phyloP scores from a whole-genome alignment of 2,329 filamentous ascomycete genomes.

The Pseudogymnoascus verrucosus region DNA sequence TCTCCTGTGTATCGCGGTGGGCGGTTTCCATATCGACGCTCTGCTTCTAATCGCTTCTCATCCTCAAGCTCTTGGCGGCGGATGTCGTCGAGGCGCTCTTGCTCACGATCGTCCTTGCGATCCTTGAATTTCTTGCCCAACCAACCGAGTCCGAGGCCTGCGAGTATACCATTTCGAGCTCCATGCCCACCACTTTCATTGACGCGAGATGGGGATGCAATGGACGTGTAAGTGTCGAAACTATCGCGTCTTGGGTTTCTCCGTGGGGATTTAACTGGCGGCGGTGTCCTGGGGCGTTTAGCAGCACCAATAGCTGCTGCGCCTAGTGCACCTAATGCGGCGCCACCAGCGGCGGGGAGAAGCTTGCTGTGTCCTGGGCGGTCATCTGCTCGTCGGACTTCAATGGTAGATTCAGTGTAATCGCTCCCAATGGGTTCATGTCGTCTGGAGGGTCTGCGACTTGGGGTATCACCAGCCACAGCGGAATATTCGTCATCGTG shows the following conservation, averaged over 20 bases:
- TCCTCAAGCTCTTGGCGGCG: constrained; percentile 45
- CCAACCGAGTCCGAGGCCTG: constrained; percentile 59
- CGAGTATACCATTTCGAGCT: constrained; percentile 40
- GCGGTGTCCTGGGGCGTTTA: constrained; percentile 29
- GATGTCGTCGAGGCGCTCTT: constrained; percentile 35
- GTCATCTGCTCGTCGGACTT: constrained; percentile 24
- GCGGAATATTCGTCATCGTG: constrained; percentile 56
- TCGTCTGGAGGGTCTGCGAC: constrained; percentile 36
- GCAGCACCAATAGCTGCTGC: constrained; percentile 41
- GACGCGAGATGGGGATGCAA: constrained; percentile 49
- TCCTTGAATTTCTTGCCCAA: constrained; percentile 58
- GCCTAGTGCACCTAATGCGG: not conserved
- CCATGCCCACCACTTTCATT: constrained; percentile 39
- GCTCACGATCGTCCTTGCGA: constrained; percentile 46
- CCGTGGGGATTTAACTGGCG: constrained; percentile 38
- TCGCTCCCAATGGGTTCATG: constrained; percentile 27
- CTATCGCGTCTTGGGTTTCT: constrained; percentile 36
- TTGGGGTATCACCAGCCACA: constrained; percentile 53
- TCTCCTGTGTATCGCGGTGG: constrained; percentile 64
- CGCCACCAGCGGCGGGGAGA: constrained; percentile 2
- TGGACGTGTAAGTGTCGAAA: constrained; percentile 49
- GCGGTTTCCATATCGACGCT: constrained; percentile 45
- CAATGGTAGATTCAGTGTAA: constrained; percentile 37
- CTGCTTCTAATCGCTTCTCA: constrained; percentile 43
- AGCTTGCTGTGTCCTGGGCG: constrained; percentile 25